Conservation (phyloP, 2,329 filamentous ascomycete genomes). For the Lachnellula cervina region DNA sequence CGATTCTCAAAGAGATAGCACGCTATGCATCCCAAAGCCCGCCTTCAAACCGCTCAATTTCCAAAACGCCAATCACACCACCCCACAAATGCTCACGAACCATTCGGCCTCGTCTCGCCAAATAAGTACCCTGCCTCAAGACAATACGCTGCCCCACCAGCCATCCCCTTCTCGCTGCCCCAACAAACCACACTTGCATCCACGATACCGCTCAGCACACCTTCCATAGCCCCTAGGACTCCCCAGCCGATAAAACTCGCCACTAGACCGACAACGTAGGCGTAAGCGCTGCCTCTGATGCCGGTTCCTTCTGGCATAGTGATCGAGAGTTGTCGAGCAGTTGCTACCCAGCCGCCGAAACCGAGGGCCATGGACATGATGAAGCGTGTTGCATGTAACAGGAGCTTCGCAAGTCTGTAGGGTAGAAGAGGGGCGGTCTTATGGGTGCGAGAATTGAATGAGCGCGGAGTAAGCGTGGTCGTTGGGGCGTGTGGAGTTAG, state of each 20-base stretch:
- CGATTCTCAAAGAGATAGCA: not conserved
- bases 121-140: conserved; percentile 87
- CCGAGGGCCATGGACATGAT: conserved; percentile 87
- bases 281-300: conserved; percentile 78
- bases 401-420: conserved; percentile 84
- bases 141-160: conserved; percentile 72
- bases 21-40: not conserved
- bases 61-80: not conserved
- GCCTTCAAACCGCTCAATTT: not conserved
- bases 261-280: conserved; percentile 87
- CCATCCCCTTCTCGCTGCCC: conserved; percentile 76
- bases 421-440: conserved; percentile 61
- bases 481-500: conserved; percentile 68
- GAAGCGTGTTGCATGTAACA: conserved; percentile 84
- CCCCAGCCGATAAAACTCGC: conserved; percentile 95
- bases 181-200: conserved; percentile 91
- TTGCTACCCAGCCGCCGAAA: conserved; percentile 95
- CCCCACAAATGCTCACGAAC: not conserved
- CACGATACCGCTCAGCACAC: conserved; percentile 78
- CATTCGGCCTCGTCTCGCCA: conserved; percentile 50
- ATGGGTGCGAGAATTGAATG: conserved; percentile 41
- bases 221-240: conserved; percentile 84
- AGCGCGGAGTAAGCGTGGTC: conserved; percentile 60
- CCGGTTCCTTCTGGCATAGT: conserved; percentile 45
- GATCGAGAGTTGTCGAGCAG: conserved; percentile 71